Evolutionary conservation across 2,329 filamentous ascomycete species (phyloP), one percentile per base, ranked within the genome.

Genomic region (Orbilia quercus): DNA sequence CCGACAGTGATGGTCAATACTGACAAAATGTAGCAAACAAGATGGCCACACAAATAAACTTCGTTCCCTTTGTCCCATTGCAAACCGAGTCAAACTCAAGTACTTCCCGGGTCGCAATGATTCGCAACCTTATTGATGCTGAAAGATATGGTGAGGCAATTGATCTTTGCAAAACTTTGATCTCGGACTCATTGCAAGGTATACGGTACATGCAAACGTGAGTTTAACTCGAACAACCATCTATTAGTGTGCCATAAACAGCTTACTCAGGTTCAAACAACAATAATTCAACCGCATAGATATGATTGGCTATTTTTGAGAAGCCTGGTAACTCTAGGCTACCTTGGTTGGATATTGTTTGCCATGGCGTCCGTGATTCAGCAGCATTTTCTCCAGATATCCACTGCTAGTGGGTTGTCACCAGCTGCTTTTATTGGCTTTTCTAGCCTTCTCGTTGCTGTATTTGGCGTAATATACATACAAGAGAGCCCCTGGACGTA

Each of bases 281-380:
- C 31, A 31, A 5, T 12, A 42, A 16, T 7, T 23, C 18, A 14
- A 20, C 14, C 36, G 28, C 11, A 31, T 45, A 76, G 73, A 40
- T 99, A 99, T 78, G 95, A 99, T 82, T 99, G 95, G 95, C 84
- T 99, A 1, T 99, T 99, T 81, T 83, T 99, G 36, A 86, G 95
- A 72, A 90, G 91, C 1, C 84, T 99, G 54, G 90, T 99, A 71
- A 97, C 95, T 1, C 80, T 90, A 11, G 95, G 95, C 16, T 99
- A 98, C 78, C 82, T 98, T 6, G 95, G 95, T 18, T 99, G 94
- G 94, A 96, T 98, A 79, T 90, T 90, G 0, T 99, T 93, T 80
- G 92, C 93, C 1, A 83, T 96, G 55, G 95, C 92, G 0, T 96
- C 90, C 0, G 92, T 98, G 51, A 85, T 98, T 74, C 90, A 96